A percentile compares a stretch with the other conserved stretches of the same genome.
phyloP scores from a whole-genome alignment of 179 eudicot species.

The Beta corolliflora region DNA sequence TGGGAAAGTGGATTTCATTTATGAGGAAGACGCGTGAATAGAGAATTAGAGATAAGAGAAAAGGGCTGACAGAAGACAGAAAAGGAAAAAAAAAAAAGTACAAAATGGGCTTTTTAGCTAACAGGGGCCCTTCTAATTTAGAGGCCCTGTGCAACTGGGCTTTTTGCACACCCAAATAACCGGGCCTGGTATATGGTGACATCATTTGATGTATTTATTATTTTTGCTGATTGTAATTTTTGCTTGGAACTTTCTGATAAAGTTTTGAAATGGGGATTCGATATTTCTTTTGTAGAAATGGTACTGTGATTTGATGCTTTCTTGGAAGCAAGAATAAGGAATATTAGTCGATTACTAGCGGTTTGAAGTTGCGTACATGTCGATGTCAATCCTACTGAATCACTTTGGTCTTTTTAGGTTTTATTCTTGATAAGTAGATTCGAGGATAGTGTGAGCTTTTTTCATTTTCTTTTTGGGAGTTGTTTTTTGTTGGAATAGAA shows the following conservation, averaged over 20 bases:
- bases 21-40: too few relatives aligned
- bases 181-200: background rate
- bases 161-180: too few relatives aligned
- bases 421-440: constrained; percentile 13
- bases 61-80: too few relatives aligned
- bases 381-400: background rate
- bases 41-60: too few relatives aligned
- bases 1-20: too few relatives aligned
- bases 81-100: too few relatives aligned
- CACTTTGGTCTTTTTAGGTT: background rate
- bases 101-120: too few relatives aligned
- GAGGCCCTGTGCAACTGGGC: too few relatives aligned
- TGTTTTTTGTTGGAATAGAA: background rate
- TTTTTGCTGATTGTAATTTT: background rate
- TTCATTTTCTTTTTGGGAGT: background rate
- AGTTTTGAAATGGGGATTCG: background rate
- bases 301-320: background rate
- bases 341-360: background rate
- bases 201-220: background rate
- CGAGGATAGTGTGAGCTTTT: background rate
- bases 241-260: background rate
- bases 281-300: background rate
- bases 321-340: background rate
- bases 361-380: background rate
- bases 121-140: too few relatives aligned